phyloP scores from a whole-genome alignment of 257 asterid species.

The Lavandula angustifolia region DNA sequence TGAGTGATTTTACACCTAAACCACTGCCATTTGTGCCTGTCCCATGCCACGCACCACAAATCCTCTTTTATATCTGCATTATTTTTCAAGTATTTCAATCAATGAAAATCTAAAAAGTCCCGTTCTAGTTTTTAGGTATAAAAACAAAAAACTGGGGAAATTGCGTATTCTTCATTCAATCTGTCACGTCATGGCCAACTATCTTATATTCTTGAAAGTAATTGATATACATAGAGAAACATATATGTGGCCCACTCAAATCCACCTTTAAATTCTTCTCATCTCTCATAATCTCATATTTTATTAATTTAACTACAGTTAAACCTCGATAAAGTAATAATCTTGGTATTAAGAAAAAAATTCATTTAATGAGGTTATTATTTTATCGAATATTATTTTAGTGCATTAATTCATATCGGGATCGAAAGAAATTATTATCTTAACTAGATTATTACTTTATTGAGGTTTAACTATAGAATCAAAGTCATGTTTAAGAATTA shows the following conservation, averaged over 20 bases:
- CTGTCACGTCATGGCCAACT: conserved; percentile 14
- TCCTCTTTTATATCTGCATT: not conserved
- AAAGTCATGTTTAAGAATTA: not conserved
- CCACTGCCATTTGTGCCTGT: conserved; percentile 15
- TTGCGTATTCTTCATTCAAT: not conserved
- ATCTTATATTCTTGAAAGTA: conserved; percentile 9
- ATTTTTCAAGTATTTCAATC: conserved; percentile 19
- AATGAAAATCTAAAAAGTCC: not conserved
- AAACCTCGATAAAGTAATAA: no score
- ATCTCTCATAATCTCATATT: not conserved
- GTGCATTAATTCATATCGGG: no score
- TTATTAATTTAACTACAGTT: not conserved
- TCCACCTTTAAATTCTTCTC: conserved; percentile 13
- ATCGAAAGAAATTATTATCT: no score
- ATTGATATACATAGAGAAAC: conserved; percentile 16
- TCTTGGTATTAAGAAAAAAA: no score
- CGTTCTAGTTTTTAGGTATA: conserved; percentile 5
- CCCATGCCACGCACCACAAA: conserved; percentile 1
- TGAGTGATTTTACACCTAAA: conserved; percentile 27
- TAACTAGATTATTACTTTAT: no score
- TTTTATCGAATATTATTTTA: no score
- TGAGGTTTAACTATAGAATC: no score
- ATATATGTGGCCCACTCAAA: conserved; percentile 3
- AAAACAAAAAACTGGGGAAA: not conserved
- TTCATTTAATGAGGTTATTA: no score